These are phyloP conservation scores for Ceratocystis cacaofunesta DNA, from an alignment of 2,329 filamentous ascomycete genomes.

Conservation along the genomic window DNA sequence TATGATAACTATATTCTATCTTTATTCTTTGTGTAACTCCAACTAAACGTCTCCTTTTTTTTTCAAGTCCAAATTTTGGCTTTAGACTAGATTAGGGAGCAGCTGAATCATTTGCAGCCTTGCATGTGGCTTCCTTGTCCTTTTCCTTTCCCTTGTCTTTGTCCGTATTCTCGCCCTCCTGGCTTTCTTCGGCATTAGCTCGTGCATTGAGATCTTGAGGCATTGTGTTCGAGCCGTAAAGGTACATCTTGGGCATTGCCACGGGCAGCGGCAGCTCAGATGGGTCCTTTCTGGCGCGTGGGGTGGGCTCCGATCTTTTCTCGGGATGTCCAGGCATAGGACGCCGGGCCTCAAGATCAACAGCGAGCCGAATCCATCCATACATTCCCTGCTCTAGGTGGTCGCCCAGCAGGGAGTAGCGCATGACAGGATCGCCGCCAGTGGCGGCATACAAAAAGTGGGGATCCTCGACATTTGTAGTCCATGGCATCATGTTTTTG, in stretches of 20 bases:
- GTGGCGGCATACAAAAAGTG: slow-evolving; percentile 34
- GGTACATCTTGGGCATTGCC: slow-evolving; percentile 17
- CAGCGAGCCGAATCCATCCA: slow-evolving; percentile 39
- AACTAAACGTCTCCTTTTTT: not conserved
- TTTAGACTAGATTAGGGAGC: too few species aligned
- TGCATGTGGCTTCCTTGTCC: too few species aligned
- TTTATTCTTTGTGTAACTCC: not conserved
- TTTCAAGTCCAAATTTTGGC: too few species aligned
- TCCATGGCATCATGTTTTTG: slow-evolving; percentile 32
- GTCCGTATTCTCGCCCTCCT: not conserved
- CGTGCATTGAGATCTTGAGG: slow-evolving; percentile 13
- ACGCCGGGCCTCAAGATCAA: slow-evolving; percentile 26
- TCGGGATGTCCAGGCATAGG: slow-evolving; percentile 12
- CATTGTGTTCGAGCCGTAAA: slow-evolving; percentile 15
- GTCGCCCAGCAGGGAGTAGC: slow-evolving; percentile 44
- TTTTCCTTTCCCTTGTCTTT: too few species aligned
- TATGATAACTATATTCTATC: slow-evolving; percentile 6
- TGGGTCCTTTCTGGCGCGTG: slow-evolving; percentile 5
- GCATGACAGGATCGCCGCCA: slow-evolving; percentile 41
- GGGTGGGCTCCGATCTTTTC: not conserved
- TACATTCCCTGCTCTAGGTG: slow-evolving; percentile 36
- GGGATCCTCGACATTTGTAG: slow-evolving; percentile 37
- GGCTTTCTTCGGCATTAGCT: not conserved
- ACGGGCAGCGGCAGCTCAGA: slow-evolving; percentile 11
- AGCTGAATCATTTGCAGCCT: too few species aligned